Evolutionary conservation across 2,329 filamentous ascomycete genomes (phyloP).

Genomic region (Colletotrichum destructivum): DNA sequence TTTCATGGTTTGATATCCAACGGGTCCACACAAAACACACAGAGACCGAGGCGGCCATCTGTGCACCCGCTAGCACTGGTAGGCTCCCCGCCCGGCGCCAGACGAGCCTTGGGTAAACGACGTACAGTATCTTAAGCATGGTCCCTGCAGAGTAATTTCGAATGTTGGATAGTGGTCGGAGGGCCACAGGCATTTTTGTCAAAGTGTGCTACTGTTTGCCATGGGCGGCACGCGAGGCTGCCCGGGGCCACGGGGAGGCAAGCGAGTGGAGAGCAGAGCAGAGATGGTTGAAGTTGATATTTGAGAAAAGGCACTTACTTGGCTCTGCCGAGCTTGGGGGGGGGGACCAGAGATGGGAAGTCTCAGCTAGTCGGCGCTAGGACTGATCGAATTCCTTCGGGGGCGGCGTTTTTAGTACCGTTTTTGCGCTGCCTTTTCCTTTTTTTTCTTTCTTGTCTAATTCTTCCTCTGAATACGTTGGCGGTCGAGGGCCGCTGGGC

Average conservation of each 20-base stretch:
- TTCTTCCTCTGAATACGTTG: not conserved
- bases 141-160: not conserved
- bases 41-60: not conserved
- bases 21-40: not conserved
- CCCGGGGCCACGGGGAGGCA: not conserved
- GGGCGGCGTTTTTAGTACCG: not conserved
- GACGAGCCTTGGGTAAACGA: not conserved
- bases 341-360: slow-evolving; percentile 44
- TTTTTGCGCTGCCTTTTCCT: not conserved
- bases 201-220: not conserved
- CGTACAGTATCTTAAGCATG: slow-evolving; percentile 11
- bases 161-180: not conserved
- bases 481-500: not conserved
- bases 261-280: not conserved
- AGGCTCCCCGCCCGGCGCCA: not conserved
- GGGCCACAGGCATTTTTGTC: not conserved
- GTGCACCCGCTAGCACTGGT: slow-evolving; percentile 11
- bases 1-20: not conserved
- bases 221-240: not conserved
- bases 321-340: not conserved
- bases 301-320: not conserved
- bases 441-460: not conserved
- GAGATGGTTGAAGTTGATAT: not conserved
- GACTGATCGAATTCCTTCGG: slow-evolving; percentile 45
- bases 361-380: slow-evolving; percentile 49